Conservation (phyloP, 1,284 basidiomycete species). For the Rhodotorula glutinis region DNA sequence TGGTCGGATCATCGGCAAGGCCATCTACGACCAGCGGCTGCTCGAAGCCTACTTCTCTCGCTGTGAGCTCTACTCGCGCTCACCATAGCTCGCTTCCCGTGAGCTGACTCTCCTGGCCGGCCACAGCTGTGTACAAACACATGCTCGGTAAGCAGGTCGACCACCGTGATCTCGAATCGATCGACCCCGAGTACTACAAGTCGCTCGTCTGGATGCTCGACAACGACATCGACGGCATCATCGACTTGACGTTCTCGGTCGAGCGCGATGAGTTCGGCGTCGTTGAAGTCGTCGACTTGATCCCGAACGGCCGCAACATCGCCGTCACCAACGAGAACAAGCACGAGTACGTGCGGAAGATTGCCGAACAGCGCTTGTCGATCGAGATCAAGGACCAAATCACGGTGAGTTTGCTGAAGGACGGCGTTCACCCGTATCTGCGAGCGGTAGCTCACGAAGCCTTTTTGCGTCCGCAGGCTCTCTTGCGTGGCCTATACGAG, state of each 20-base stretch:
- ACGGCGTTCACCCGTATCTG: too few relatives aligned
- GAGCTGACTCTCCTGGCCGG: too few relatives aligned
- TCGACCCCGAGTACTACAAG: conserved; percentile 95
- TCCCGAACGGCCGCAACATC: conserved; percentile 73
- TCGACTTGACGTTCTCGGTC: conserved; percentile 80
- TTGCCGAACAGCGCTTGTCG: conserved; percentile 85
- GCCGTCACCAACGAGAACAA: conserved; percentile 94
- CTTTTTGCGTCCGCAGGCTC: conserved; percentile 58
- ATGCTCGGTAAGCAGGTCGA: conserved; percentile 87
- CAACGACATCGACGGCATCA: conserved; percentile 69
- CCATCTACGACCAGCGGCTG: conserved; percentile 89
- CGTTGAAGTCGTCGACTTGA: conserved; percentile 78
- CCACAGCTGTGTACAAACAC: conserved; percentile 84
- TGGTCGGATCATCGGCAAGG: conserved; percentile 93
- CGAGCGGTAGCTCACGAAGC: not conserved
- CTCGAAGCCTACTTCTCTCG: conserved; percentile 97
- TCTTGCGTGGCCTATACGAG: conserved; percentile 91
- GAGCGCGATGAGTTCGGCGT: conserved; percentile 93
- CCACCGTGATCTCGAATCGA: conserved; percentile 90
- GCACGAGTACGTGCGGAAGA: conserved; percentile 89
- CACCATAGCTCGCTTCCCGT: too few relatives aligned
- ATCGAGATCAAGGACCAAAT: conserved; percentile 97
- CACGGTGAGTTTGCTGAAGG: conserved; percentile 21
- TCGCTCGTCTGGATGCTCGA: conserved; percentile 87
- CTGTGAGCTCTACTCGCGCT: conserved; percentile 46